Evolutionary conservation across 345 rosid genomes (phyloP).

Genomic region (Trapa bicornis): DNA sequence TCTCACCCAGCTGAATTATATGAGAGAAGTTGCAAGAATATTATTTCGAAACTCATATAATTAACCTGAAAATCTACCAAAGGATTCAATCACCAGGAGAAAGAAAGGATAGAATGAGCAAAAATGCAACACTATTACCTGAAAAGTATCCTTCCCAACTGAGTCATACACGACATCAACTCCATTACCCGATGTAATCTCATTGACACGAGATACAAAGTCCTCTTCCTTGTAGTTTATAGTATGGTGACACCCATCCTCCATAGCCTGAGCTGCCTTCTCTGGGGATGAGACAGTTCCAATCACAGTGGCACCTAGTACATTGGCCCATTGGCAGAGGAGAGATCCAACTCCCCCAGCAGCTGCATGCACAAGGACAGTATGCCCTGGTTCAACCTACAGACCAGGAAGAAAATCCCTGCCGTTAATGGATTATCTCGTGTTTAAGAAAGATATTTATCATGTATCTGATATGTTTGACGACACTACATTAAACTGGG

Average conservation of each 20-base stretch:
- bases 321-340: constrained; percentile 85
- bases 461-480: neutral
- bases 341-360: constrained; percentile 94
- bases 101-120: neutral
- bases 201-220: constrained; percentile 60
- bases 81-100: neutral
- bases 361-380: constrained; percentile 77
- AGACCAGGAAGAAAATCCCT: neutral
- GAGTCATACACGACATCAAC: constrained; percentile 87
- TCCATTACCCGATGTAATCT: constrained; percentile 69
- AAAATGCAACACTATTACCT: constrained; percentile 30
- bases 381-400: constrained; percentile 71
- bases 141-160: constrained; percentile 79
- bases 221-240: constrained; percentile 69
- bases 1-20: neutral
- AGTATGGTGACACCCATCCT: constrained; percentile 87
- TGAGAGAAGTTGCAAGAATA: neutral
- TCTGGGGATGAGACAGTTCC: constrained; percentile 77
- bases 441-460: neutral
- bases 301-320: constrained; percentile 78
- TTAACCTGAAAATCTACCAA: neutral
- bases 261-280: constrained; percentile 87
- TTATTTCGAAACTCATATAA: neutral
- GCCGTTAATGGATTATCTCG: neutral
- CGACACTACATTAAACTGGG: neutral